Conservation (phyloP, 2,329 filamentous ascomycete genomes). For the Stenocarpella maydis region DNA sequence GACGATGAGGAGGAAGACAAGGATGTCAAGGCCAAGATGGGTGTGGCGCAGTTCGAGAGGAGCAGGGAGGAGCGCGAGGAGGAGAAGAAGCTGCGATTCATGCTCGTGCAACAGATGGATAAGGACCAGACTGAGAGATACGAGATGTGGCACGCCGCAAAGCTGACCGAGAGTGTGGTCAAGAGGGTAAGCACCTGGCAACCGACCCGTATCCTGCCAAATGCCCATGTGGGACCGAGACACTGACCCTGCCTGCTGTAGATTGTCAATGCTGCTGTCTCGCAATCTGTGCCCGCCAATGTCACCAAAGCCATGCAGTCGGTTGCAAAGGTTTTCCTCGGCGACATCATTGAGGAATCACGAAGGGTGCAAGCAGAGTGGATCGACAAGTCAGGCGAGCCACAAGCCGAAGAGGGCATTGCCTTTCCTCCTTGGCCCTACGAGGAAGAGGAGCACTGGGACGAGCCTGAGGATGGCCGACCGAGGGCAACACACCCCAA, state of each 20-base stretch:
- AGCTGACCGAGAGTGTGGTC: conserved; percentile 73
- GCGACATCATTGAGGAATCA: conserved; percentile 77
- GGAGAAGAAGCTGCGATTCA: conserved; percentile 68
- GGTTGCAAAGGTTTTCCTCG: conserved; percentile 79
- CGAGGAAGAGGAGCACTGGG: conserved; percentile 42
- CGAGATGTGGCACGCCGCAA: conserved; percentile 74
- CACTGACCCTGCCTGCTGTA: conserved; percentile 42
- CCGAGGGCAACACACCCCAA: conserved; percentile 41
- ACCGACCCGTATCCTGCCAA: background rate
- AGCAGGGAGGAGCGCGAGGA: conserved; percentile 67
- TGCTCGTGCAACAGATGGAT: conserved; percentile 72
- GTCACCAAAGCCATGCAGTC: conserved; percentile 80
- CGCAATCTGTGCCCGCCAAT: conserved; percentile 77
- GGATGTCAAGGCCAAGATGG: conserved; percentile 40
- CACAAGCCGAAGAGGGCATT: conserved; percentile 60
- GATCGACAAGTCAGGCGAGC: conserved; percentile 65
- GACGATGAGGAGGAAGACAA: conserved; percentile 49
- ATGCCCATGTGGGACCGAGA: background rate
- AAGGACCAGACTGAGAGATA: conserved; percentile 74
- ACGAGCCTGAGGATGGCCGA: conserved; percentile 35
- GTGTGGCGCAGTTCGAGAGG: conserved; percentile 44
- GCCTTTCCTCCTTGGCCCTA: conserved; percentile 44
- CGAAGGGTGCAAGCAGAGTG: conserved; percentile 76
- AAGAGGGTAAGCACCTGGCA: conserved; percentile 61
- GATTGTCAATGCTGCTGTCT: conserved; percentile 83